Conservation (phyloP, 2,329 filamentous ascomycete genomes). For the Diaporthe sp. region DNA sequence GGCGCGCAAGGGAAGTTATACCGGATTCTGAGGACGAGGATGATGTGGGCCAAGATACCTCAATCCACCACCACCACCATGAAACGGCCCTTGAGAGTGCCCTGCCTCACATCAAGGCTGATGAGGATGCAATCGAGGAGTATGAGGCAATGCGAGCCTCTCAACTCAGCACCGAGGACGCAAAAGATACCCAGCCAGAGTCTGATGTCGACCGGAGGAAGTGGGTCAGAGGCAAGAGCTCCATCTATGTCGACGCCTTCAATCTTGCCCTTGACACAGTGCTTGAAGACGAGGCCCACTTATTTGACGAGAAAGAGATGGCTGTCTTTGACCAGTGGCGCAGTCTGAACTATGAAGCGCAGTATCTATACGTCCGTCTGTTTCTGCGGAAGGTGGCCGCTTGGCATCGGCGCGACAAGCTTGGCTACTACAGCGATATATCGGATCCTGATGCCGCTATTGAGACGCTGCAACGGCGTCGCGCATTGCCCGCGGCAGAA, state of each 20-base stretch:
- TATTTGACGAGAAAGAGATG: conserved; percentile 86
- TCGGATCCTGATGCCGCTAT: conserved; percentile 79
- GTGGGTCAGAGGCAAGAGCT: conserved; percentile 85
- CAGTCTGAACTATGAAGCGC: conserved; percentile 82
- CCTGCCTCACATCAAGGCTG: conserved; percentile 76
- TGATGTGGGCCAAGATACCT: conserved; percentile 41
- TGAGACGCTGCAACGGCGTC: conserved; percentile 70
- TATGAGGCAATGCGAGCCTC: conserved; percentile 80
- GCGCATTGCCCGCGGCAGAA: conserved; percentile 57
- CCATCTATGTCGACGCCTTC: conserved; percentile 97
- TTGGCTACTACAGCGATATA: conserved; percentile 89
- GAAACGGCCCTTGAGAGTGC: conserved; percentile 79
- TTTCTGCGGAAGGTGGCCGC: conserved; percentile 92
- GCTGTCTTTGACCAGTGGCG: conserved; percentile 84
- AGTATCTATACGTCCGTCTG: conserved; percentile 94
- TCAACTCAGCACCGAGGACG: conserved; percentile 56
- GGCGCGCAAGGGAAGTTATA: conserved; percentile 32
- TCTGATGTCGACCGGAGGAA: conserved; percentile 60
- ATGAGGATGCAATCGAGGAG: conserved; percentile 80
- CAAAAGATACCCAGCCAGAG: conserved; percentile 61
- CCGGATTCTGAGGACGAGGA: conserved; percentile 46
- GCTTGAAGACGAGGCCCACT: conserved; percentile 86
- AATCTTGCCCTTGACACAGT: conserved; percentile 93
- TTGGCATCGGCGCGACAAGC: conserved; percentile 86
- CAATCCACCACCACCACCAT: conserved; percentile 39